A percentile compares a stretch with the other conserved stretches of the same genome.
Conservation (phyloP, 2,329 filamentous ascomycete species). For the Alternaria longipes region DNA sequence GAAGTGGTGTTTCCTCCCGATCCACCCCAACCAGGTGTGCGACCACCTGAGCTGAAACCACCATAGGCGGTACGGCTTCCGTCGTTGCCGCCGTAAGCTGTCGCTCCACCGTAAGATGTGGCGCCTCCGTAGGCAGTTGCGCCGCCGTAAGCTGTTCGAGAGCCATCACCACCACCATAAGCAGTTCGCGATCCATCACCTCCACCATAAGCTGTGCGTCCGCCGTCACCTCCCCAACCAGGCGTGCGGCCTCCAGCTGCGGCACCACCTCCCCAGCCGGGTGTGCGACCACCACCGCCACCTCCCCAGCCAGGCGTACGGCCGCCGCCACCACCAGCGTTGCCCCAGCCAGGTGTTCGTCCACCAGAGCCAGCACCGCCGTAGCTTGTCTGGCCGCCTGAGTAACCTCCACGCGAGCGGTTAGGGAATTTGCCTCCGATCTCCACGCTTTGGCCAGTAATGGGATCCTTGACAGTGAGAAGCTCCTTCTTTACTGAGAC, state of each 20-base stretch:
- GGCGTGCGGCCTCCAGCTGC: conserved; percentile 51
- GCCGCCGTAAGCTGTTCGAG: conserved; percentile 56
- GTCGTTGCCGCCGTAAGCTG: conserved; percentile 48
- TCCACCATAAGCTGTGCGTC: conserved; percentile 56
- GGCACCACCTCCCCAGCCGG: conserved; percentile 57
- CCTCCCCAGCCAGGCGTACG: conserved; percentile 57
- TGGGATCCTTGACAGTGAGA: conserved; percentile 82
- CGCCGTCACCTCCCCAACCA: conserved; percentile 55
- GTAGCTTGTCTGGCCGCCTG: conserved; percentile 47
- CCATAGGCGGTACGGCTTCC: conserved; percentile 59
- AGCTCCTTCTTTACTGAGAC: conserved; percentile 83
- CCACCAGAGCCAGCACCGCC: conserved; percentile 50
- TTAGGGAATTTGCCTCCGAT: conserved; percentile 54
- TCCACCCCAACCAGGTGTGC: conserved; percentile 63
- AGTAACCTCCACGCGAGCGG: conserved; percentile 51
- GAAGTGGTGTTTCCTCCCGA: conserved; percentile 53
- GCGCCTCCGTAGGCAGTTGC: conserved; percentile 76
- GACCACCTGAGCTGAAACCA: conserved; percentile 61
- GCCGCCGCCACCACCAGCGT: conserved; percentile 58
- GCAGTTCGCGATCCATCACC: conserved; percentile 50
- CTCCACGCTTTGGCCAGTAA: conserved; percentile 81
- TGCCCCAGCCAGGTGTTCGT: conserved; percentile 49
- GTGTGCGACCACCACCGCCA: conserved; percentile 56
- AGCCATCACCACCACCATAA: conserved; percentile 52
- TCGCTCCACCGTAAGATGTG: conserved; percentile 74